These are phyloP conservation scores for Baudoinia panamericana DNA, from an alignment of 495 filamentous ascomycete species.

Conservation along the genomic window DNA sequence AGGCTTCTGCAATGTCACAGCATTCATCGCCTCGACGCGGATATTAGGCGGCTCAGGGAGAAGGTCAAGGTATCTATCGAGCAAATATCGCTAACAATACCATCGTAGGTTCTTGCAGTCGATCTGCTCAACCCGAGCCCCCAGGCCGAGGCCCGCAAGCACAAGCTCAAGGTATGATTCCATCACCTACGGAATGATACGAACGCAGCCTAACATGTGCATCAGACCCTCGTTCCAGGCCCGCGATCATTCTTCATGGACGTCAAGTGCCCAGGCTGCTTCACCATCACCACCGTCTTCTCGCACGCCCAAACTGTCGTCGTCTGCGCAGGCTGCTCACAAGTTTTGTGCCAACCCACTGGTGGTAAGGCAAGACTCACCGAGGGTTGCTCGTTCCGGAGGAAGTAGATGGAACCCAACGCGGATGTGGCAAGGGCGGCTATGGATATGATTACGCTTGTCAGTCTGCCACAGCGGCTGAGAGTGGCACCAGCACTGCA, in stretches of 20 bases:
- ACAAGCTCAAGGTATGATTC: slow-evolving; percentile 92
- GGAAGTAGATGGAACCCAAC: slow-evolving; percentile 59
- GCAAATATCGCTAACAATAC: no score
- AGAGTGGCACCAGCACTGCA: background rate
- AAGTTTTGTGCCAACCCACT: slow-evolving; percentile 94
- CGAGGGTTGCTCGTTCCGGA: slow-evolving; percentile 98
- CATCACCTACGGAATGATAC: background rate
- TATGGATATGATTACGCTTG: background rate
- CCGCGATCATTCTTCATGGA: slow-evolving; percentile 99
- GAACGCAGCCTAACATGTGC: no score
- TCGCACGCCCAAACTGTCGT: slow-evolving; percentile 99
- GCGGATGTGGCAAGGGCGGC: slow-evolving; percentile 1
- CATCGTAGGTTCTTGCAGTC: slow-evolving; percentile 85
- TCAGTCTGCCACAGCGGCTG: background rate
- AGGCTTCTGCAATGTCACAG: no score
- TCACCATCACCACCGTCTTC: slow-evolving; percentile 99
- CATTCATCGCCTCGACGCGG: no score
- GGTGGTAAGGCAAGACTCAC: slow-evolving; percentile 95
- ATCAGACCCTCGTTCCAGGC: slow-evolving; percentile 77
- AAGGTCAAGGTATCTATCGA: no score
- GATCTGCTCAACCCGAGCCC: slow-evolving; percentile 98
- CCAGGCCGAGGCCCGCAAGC: slow-evolving; percentile 90
- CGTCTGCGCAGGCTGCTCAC: slow-evolving; percentile 96
- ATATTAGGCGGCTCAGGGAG: no score
- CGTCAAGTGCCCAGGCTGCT: slow-evolving; percentile 99